Evolutionary conservation across 768 basidiomycete species (phyloP), one percentile per base, ranked within the genome.

Genomic region (Lyophyllum atratum): DNA sequence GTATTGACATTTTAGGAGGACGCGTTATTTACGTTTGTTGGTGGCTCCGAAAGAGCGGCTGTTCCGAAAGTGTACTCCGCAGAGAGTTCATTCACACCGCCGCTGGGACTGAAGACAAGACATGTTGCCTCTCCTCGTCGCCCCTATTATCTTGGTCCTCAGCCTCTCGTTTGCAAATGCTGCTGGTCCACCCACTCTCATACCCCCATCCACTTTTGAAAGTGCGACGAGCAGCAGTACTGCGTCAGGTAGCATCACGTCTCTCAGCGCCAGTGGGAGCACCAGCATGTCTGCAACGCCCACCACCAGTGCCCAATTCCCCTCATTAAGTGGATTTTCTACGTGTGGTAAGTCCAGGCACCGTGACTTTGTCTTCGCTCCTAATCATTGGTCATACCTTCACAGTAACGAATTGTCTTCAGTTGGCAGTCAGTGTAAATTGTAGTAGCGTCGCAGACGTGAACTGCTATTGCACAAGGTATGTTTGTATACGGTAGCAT

Each of bases 381-480:
- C 33, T n/a, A 39, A 50, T 37, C 46, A 46, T 4, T 42, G 26
- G 26, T 40, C 11, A n/a, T 33, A 34, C 14, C n/a, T n/a, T n/a
- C 48, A 29, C 50, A 84, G 83, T 83, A 11, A 72, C 73, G 29
- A 67, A 72, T 39, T 85, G 83, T 59, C 67, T 84, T 3, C 60
- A 62, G 31, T 26, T 62, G 22, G 71, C 70, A 8, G 55, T 69
- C 1, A 74, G 78, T 2, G 73, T 74, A 0, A 77, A 75, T 39
- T 84, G 83, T 66, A 58, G 69, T 5, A 80, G 76, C 54, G 59
- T 83, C 25, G 68, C 73, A 12, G 77, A 78, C 6, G 78, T 83
- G 29, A 72, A 78, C 53, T 85, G 83, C 61, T 85, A 76, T 63
- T 84, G 83, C 56, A 45, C 63, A 21, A 74, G 68, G 74, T 75